Conservation (phyloP, 345 rosid species). For the Jatropha curcas region DNA sequence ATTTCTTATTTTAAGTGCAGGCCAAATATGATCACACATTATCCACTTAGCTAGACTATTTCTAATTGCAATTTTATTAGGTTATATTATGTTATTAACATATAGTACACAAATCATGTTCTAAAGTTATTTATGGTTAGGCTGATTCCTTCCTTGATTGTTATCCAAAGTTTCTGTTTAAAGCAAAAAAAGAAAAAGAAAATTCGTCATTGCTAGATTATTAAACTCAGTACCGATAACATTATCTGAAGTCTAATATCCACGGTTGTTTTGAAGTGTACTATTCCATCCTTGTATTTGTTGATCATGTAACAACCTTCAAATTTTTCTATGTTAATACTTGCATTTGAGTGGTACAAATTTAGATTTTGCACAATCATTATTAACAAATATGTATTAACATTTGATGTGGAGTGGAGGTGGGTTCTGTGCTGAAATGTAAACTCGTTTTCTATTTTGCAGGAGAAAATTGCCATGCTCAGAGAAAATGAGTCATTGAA, state of each 20-base stretch:
- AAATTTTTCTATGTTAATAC: not conserved
- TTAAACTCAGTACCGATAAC: not conserved
- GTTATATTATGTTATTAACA: no score
- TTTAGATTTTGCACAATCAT: constrained; percentile 6
- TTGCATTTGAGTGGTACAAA: not conserved
- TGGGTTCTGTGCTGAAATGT: constrained; percentile 14
- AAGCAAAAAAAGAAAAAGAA: not conserved
- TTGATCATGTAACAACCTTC: not conserved
- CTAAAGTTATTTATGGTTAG: not conserved
- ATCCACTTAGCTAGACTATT: not conserved
- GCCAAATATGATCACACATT: not conserved
- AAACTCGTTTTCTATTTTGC: constrained; percentile 28
- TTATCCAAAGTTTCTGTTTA: not conserved
- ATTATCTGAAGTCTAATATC: not conserved
- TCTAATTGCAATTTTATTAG: not conserved
- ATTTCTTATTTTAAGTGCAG: not conserved
- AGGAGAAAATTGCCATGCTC: constrained; percentile 95
- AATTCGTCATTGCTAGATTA: not conserved
- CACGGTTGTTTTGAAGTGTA: not conserved
- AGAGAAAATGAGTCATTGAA: constrained; percentile 66
- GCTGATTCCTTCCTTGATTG: not conserved
- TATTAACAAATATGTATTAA: constrained; percentile 2
- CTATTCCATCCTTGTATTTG: not conserved
- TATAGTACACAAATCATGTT: not conserved
- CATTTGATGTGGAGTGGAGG: not conserved